Evolutionary conservation across 495 filamentous ascomycete genomes (phyloP), one percentile per base, ranked within the genome.

Genomic region (Annulohypoxylon maeteangense): DNA sequence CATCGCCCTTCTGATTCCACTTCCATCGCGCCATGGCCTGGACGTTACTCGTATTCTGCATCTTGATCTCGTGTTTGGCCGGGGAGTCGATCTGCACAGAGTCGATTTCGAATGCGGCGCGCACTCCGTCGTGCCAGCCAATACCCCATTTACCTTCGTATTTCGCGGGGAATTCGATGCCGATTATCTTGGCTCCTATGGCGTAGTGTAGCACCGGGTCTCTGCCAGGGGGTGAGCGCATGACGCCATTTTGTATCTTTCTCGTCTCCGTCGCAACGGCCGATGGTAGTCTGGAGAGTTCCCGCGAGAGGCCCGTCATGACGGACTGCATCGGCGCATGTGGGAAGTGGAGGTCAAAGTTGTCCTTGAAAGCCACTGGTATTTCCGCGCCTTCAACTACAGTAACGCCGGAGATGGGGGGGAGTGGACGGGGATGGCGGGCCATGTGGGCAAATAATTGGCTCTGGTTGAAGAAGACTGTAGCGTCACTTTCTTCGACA

Each of bases 61-160:
- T 78, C 63, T 75, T 74, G 11, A 79, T 63, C 38, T 82, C 78
- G 48, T 70, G 67, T 45, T 72, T 77, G 4, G 71, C 65, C 40
- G 84, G 84, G 31, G 70, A 62, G 23, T 81, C 74, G 29, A 85
- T 70, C 34, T 73, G 70, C 7, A 86, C 74, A 0, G 71, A 59
- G n/a, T 81, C 78, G 50, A 75, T 58, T 40, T 83, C 83, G 58
- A 86, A 81, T 16, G 76, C 75, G 1, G 78, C 84, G 31, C 74
- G 64, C 8, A 72, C 71, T 2, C 81, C 79, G 50, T 86, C 83
- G 25, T 83, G 81, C 79, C 84, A 85, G 7, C 82, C 83, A 8
- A 80, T 69, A 16, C 77, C 80, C 83, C 83, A 86, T 63, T 81
- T 76, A n/a, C 84, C 84, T 3, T 72, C 67, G 57, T 83, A 85